Percentiles rank a stretch among this genome's conserved stretches.
phyloP scores from a whole-genome alignment of 2,329 filamentous ascomycete genomes.

The Sporothrix phasma region DNA sequence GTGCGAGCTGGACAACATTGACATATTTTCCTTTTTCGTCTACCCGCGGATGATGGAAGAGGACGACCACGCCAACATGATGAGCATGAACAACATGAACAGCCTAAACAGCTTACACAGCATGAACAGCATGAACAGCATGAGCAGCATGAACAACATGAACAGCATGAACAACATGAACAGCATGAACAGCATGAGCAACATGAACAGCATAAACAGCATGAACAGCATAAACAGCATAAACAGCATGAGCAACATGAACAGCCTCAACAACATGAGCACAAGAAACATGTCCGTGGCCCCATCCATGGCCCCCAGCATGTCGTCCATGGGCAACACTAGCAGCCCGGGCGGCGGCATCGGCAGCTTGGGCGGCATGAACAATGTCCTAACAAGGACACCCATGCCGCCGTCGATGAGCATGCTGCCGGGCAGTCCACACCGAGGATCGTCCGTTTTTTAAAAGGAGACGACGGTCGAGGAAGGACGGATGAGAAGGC shows the following conservation, averaged over 20 bases:
- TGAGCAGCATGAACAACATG: neutral
- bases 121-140: neutral
- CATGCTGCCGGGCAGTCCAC: slow-evolving; percentile 1
- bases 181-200: neutral
- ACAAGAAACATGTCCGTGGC: neutral
- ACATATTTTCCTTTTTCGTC: slow-evolving; percentile 92
- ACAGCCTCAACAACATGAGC: neutral
- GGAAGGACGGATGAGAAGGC: too few species aligned
- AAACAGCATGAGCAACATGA: neutral
- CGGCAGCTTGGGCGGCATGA: neutral
- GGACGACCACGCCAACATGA: neutral
- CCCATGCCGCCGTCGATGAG: neutral
- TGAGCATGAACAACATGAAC: neutral
- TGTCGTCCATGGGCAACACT: neutral
- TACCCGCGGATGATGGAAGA: slow-evolving; percentile 45
- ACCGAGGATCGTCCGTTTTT: neutral
- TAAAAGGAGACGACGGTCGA: too few species aligned
- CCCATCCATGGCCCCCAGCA: neutral
- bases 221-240: too few species aligned
- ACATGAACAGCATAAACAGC: neutral
- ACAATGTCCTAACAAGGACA: neutral
- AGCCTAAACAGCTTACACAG: neutral
- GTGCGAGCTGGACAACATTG: slow-evolving; percentile 79
- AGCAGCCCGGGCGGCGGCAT: neutral
- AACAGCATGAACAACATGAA: too few species aligned